Evolutionary conservation across 805 yeast genomes (phyloP), one percentile per base, ranked within the genome.

Genomic region (Kodamaea laetipori): DNA sequence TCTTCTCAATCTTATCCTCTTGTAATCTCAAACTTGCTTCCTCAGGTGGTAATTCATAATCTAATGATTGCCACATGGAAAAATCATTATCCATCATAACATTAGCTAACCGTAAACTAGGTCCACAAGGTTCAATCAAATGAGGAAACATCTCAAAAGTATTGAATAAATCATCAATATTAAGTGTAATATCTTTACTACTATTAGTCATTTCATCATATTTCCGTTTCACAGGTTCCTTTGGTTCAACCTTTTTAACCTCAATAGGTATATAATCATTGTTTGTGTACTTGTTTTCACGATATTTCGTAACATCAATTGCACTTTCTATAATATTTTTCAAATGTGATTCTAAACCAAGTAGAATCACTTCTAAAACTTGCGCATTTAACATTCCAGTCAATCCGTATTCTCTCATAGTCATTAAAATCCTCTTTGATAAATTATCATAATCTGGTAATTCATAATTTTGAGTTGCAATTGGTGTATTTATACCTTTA

Each of bases 371-470:
- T 43, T 90, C 95, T n/a, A 86, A 77, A 4, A 85, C 86, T 15
- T 81, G 82, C n/a, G 82, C 76, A 35, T 81, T 82, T n/a, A 92
- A 73, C 11, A 82, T 80, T 0, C 96, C 96, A 0, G 90, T 74
- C 6, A 94, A 67, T 0, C 99, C 99, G 58, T 89, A 81, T 56
- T 94, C 98, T 54, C 97, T 75, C 51, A 94, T 84, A 7, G 86
- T 81, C 56, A 96, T 94, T 15, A 82, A 65, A 74, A 94, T 81
- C 41, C 90, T 74, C 9, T 81, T 68, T 41, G 80, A 77, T 35
- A 94, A 63, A 28, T 75, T 76, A 36, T 82, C 90, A 31, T 74
- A 72, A 51, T 92, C 98, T 0, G 97, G 97, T 4, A 94, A 62
- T 49, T 90, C 90, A 58, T 74, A 87, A 27, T 79, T 72, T 52